These are phyloP conservation scores for Nakazawaea ambrosiae DNA, from an alignment of 805 yeast genomes.

Conservation along the genomic window DNA sequence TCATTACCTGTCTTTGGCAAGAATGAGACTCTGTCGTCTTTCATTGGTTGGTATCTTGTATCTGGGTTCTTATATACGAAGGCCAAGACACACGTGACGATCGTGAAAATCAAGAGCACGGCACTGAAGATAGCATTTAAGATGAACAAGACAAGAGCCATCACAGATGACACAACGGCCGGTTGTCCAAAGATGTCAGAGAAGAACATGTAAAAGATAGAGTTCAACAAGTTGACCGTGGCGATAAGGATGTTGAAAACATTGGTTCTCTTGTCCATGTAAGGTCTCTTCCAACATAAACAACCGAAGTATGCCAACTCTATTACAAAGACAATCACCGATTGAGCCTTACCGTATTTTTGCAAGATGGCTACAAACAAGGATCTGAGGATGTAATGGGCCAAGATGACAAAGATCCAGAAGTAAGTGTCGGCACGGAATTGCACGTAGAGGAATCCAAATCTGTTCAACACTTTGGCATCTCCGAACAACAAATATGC, in stretches of 20 bases:
- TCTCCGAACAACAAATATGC: constrained; percentile 90
- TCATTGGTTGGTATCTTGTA: constrained; percentile 90
- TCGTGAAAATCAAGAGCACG: constrained; percentile 74
- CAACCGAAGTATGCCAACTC: constrained; percentile 66
- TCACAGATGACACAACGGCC: constrained; percentile 80
- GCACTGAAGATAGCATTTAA: constrained; percentile 86
- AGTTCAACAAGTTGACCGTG: constrained; percentile 71
- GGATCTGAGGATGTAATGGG: constrained; percentile 66
- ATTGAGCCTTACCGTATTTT: constrained; percentile 71
- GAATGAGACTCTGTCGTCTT: constrained; percentile 94
- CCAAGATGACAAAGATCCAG: constrained; percentile 62
- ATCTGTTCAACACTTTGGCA: constrained; percentile 68
- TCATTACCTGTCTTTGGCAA: constrained; percentile 53
- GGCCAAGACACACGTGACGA: constrained; percentile 82
- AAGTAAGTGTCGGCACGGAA: constrained; percentile 83
- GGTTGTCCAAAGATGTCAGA: constrained; percentile 80
- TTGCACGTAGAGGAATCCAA: constrained; percentile 90
- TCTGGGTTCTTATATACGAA: constrained; percentile 88
- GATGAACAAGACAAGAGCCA: constrained; percentile 85
- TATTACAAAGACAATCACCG: constrained; percentile 65
- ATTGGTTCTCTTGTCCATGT: constrained; percentile 91
- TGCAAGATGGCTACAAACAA: constrained; percentile 86
- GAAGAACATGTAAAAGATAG: constrained; percentile 84
- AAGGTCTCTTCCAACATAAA: constrained; percentile 74
- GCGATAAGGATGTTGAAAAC: constrained; percentile 86